Percentiles rank a stretch among this genome's conserved stretches.
These are phyloP conservation scores for Pholiota conissans DNA, from an alignment of 768 basidiomycete species.

Conservation along the genomic window DNA sequence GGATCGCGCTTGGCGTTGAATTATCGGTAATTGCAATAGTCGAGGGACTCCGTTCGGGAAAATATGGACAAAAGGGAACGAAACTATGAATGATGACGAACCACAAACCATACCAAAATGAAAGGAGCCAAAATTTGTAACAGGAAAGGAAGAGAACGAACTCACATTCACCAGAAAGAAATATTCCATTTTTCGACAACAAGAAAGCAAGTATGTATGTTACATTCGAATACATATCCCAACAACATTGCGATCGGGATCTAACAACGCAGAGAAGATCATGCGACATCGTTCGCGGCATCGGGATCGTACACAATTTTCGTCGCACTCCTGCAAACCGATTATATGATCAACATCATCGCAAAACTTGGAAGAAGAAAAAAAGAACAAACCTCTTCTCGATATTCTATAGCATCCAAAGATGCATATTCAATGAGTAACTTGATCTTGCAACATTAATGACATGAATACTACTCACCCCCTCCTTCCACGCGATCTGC, in stretches of 20 bases:
- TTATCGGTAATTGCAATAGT: too few relatives aligned
- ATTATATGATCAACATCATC: background rate
- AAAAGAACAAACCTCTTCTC: slow-evolving; percentile 12
- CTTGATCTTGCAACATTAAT: background rate
- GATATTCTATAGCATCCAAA: slow-evolving; percentile 5
- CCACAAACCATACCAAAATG: too few relatives aligned
- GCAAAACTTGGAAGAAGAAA: too few relatives aligned
- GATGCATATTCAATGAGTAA: background rate
- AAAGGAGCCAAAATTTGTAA: too few relatives aligned
- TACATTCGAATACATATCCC: too few relatives aligned
- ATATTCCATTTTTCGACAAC: background rate
- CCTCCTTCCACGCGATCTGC: slow-evolving; percentile 50
- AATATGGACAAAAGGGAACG: too few relatives aligned
- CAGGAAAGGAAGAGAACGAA: background rate
- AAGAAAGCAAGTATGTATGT: too few relatives aligned
- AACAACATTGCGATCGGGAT: too few relatives aligned
- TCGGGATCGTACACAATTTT: slow-evolving; percentile 34
- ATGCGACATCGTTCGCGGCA: slow-evolving; percentile 16
- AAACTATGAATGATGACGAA: too few relatives aligned
- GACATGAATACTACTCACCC: slow-evolving; percentile 27
- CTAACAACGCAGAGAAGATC: background rate
- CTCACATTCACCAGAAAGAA: background rate
- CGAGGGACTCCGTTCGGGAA: too few relatives aligned
- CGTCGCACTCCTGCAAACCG: slow-evolving; percentile 29
- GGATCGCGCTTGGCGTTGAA: too few relatives aligned